Percentiles rank a stretch among this genome's conserved stretches.
These are phyloP conservation scores for Filosporella fistucella DNA, from an alignment of 495 filamentous ascomycete genomes.

Conservation along the genomic window DNA sequence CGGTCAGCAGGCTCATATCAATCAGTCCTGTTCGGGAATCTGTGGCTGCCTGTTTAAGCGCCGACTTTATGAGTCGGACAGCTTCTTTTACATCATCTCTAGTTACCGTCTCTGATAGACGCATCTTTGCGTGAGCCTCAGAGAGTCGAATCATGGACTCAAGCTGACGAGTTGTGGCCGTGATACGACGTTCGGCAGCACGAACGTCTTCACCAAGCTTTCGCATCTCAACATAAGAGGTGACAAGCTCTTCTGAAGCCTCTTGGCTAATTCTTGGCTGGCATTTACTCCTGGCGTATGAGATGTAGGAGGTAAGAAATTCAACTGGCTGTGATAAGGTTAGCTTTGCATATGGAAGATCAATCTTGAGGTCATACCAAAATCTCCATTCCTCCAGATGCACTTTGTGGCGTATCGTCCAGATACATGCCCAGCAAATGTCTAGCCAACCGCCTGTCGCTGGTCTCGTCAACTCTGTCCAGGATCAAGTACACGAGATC, in stretches of 20 bases:
- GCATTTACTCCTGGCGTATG: conserved; percentile 84
- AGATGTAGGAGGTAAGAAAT: conserved; percentile 95
- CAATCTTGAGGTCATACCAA: conserved; percentile 51
- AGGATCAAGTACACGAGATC: conserved; percentile 96
- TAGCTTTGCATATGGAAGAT: background rate
- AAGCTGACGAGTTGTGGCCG: conserved; percentile 90
- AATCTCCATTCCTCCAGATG: conserved; percentile 62
- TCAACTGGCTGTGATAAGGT: conserved; percentile 65
- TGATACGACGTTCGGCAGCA: conserved; percentile 89
- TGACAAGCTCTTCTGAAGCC: conserved; percentile 75
- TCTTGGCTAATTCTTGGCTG: conserved; percentile 75
- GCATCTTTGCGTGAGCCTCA: conserved; percentile 98
- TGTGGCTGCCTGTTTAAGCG: conserved; percentile 95
- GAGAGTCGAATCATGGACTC: conserved; percentile 96
- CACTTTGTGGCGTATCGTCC: conserved; percentile 86
- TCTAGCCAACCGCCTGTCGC: conserved; percentile 80
- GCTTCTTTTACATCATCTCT: conserved; percentile 84
- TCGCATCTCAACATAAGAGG: conserved; percentile 92
- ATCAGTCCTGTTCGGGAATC: conserved; percentile 89
- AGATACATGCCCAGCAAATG: conserved; percentile 97
- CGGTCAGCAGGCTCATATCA: conserved; percentile 92
- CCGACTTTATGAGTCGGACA: conserved; percentile 83
- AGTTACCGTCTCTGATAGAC: conserved; percentile 71
- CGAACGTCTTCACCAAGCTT: conserved; percentile 94
- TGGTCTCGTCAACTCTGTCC: conserved; percentile 84